A percentile compares a stretch with the other conserved stretches of the same genome.
phyloP scores from a whole-genome alignment of 192 early-diverging fungal species.

The Paraglomus brasilianum region DNA sequence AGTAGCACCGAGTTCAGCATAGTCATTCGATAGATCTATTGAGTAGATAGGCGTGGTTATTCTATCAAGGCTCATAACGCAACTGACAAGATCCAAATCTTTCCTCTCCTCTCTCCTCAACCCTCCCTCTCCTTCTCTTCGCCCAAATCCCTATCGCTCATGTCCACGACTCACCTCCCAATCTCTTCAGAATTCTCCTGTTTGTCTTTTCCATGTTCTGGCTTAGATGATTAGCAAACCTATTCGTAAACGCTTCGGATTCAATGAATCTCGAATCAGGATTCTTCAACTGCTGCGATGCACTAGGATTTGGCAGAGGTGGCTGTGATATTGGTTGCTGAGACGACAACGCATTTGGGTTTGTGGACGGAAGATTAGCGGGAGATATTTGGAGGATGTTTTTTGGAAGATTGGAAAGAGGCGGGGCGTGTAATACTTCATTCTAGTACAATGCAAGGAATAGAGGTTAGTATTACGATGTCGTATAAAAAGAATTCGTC shows the following conservation, averaged over 20 bases:
- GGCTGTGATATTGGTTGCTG: conserved; percentile 29
- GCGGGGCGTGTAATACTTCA: conserved; percentile 70
- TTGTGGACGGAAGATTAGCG: conserved; percentile 35
- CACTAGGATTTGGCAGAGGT: conserved; percentile 51
- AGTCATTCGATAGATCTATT: conserved; percentile 70
- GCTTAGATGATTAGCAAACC: conserved; percentile 78
- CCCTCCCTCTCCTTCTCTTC: no score
- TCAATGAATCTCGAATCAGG: conserved; percentile 84
- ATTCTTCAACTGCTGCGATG: conserved; percentile 59
- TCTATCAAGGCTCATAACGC: no score
- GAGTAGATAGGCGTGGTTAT: no score
- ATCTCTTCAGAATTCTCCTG: conserved; percentile 67
- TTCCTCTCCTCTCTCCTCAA: no score
- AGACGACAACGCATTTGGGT: conserved; percentile 28
- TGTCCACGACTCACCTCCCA: conserved; percentile 46
- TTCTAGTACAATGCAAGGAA: no score
- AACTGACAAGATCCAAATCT: no score
- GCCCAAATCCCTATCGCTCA: no score
- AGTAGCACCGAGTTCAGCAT: conserved; percentile 85
- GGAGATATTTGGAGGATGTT: conserved; percentile 63
- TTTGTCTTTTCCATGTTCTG: conserved; percentile 72
- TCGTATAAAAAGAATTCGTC: not conserved
- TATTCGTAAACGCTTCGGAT: conserved; percentile 89
- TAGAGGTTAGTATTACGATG: no score
- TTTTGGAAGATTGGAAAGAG: conserved; percentile 67